Percentiles rank a stretch among this genome's conserved stretches.
phyloP scores from a whole-genome alignment of 805 yeast species.

The Monosporozyma aerobia region DNA sequence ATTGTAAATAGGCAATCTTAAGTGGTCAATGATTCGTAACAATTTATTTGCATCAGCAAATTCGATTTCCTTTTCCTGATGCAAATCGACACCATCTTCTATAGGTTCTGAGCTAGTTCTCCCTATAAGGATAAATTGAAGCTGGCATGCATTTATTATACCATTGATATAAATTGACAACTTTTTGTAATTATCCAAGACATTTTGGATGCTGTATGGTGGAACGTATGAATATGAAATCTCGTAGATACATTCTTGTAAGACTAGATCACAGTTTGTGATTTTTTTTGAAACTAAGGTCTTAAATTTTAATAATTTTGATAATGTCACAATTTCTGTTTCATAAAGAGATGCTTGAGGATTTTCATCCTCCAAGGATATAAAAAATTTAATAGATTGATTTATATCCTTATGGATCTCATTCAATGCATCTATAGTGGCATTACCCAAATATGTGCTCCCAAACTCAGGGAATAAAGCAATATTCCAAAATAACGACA shows the following conservation, averaged over 20 bases:
- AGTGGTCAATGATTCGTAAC: slow-evolving; percentile 23
- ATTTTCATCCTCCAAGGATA: slow-evolving; percentile 16
- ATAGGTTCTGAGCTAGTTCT: slow-evolving; percentile 7
- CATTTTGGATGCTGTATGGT: slow-evolving; percentile 33
- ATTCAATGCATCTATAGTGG: slow-evolving; percentile 33
- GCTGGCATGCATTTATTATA: slow-evolving; percentile 40
- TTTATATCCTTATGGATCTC: slow-evolving; percentile 35
- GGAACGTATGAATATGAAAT: slow-evolving; percentile 40
- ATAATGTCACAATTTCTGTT: slow-evolving; percentile 22
- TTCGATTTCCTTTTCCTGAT: slow-evolving; percentile 30
- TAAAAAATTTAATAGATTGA: slow-evolving; percentile 33
- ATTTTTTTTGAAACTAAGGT: slow-evolving; percentile 28
- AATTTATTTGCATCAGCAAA: slow-evolving; percentile 31
- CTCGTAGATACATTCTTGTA: slow-evolving; percentile 42
- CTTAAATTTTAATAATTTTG: slow-evolving; percentile 30
- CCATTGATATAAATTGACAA: slow-evolving; percentile 33
- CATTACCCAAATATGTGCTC: slow-evolving; percentile 38
- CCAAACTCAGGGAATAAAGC: slow-evolving; percentile 45
- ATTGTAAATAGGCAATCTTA: slow-evolving; percentile 27
- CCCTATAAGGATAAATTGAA: slow-evolving; percentile 33
- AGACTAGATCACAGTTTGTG: slow-evolving; percentile 30
- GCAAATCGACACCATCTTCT: slow-evolving; percentile 12
- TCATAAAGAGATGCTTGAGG: slow-evolving; percentile 10
- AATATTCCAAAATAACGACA: slow-evolving; percentile 37
- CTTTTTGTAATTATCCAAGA: slow-evolving; percentile 28